A percentile compares a stretch with the other conserved stretches of the same genome.
These are phyloP conservation scores for Hypoxylon crocopeplum DNA, from an alignment of 495 filamentous ascomycete genomes.

Conservation along the genomic window DNA sequence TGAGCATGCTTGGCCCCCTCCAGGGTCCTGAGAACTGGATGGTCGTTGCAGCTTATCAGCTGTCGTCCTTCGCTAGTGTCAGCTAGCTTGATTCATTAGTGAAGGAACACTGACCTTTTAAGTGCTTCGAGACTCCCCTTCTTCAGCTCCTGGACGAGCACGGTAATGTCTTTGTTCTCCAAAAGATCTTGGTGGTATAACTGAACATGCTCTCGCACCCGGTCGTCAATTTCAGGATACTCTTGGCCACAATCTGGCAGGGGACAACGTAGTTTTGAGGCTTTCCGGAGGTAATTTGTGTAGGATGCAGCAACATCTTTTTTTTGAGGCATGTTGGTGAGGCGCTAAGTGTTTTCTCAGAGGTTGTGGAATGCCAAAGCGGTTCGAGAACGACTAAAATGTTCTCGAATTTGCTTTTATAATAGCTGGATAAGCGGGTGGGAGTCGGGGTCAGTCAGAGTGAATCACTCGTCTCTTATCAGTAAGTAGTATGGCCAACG, in stretches of 20 bases:
- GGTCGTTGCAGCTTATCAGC: conserved; percentile 1
- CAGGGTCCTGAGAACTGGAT: conserved; percentile 11
- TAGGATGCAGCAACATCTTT: conserved; percentile 26
- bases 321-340: conserved; percentile 34
- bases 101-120: too few relatives aligned
- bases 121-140: conserved; percentile 6
- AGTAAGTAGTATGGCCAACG: conserved; percentile 8
- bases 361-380: too few relatives aligned
- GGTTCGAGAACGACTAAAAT: background rate
- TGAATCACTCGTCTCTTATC: conserved; percentile 24
- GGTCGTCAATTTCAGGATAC: conserved; percentile 27
- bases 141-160: conserved; percentile 33
- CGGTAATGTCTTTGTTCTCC: conserved; percentile 18
- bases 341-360: too few relatives aligned
- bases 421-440: background rate
- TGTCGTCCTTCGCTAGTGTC: conserved; percentile 13
- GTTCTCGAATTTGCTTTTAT: background rate
- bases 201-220: conserved; percentile 30
- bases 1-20: conserved; percentile 6
- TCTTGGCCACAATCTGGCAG: conserved; percentile 17
- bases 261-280: conserved; percentile 27
- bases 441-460: conserved; percentile 5
- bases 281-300: conserved; percentile 33
- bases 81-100: conserved; percentile 6
- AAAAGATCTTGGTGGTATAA: conserved; percentile 23